phyloP scores from a whole-genome alignment of 2,329 filamentous ascomycete genomes.

The Monosporascus sp. region DNA sequence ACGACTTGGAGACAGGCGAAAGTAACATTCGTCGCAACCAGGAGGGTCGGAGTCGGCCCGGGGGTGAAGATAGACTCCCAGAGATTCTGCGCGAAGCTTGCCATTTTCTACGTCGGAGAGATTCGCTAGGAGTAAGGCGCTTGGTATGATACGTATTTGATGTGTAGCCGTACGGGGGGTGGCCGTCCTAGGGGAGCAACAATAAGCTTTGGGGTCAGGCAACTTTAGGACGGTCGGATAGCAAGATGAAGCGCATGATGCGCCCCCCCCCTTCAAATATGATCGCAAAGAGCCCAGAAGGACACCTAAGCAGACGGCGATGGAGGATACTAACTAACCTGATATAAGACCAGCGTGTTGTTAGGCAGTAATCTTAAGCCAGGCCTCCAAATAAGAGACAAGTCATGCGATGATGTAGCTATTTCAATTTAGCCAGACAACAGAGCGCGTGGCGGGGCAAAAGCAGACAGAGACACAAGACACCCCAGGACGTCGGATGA shows the following conservation, averaged over 20 bases:
- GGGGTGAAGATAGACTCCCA: slow-evolving; percentile 93
- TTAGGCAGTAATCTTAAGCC: slow-evolving; percentile 9
- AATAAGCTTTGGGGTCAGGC: neutral
- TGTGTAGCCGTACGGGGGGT: slow-evolving; percentile 15
- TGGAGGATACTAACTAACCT: slow-evolving; percentile 3
- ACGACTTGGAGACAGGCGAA: slow-evolving; percentile 82
- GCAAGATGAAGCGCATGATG: neutral
- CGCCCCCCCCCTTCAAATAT: neutral
- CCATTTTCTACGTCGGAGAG: slow-evolving; percentile 35
- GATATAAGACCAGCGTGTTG: slow-evolving; percentile 12
- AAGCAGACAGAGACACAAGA: neutral
- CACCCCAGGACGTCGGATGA: neutral
- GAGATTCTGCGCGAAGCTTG: slow-evolving; percentile 65
- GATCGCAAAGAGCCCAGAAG: neutral
- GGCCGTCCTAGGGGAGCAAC: neutral
- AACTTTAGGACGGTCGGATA: neutral
- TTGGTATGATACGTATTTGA: slow-evolving; percentile 6
- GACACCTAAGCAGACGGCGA: neutral
- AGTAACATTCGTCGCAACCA: slow-evolving; percentile 82
- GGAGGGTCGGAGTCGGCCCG: slow-evolving; percentile 79
- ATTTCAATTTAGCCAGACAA: slow-evolving; percentile 11
- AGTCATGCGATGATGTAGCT: neutral
- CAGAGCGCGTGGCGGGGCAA: neutral
- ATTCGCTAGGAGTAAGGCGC: slow-evolving; percentile 13
- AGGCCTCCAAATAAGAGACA: slow-evolving; percentile 1